phyloP scores from a whole-genome alignment of 371 early-diverging fungal species.

The Zancudomyces culisetae region DNA sequence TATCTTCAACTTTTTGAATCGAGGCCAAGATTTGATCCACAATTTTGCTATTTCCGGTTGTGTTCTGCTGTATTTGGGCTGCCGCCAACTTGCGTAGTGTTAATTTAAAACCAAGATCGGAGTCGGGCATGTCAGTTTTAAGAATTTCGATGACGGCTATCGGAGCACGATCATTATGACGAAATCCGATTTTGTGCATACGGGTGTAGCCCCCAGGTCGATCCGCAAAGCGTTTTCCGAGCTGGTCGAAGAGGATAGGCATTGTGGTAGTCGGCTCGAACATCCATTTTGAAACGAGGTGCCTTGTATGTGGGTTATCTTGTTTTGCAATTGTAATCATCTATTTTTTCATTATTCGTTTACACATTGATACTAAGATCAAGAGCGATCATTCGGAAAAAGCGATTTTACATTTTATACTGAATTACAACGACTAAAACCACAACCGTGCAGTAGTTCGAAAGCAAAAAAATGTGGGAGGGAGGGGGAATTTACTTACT shows the following conservation, averaged over 20 bases:
- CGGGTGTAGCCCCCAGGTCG: constrained; percentile 85
- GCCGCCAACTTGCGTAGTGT: constrained; percentile 14
- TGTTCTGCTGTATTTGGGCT: constrained; percentile 14
- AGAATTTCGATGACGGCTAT: constrained; percentile 73
- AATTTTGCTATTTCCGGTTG: constrained; percentile 11
- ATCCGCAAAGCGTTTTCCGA: constrained; percentile 61
- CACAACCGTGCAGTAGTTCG: too few relatives aligned
- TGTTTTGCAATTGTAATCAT: constrained; percentile 64
- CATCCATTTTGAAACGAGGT: constrained; percentile 30
- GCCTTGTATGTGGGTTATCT: constrained; percentile 38
- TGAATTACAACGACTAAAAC: too few relatives aligned
- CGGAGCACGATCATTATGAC: constrained; percentile 72
- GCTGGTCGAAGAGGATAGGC: constrained; percentile 64
- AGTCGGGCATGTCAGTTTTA: constrained; percentile 15
- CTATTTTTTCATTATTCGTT: too few relatives aligned
- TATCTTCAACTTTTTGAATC: too few relatives aligned
- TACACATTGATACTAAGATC: too few relatives aligned
- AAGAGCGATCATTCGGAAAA: too few relatives aligned
- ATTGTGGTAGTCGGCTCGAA: constrained; percentile 48
- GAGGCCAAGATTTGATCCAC: background rate
- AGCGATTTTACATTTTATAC: too few relatives aligned
- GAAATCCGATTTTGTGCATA: constrained; percentile 56
- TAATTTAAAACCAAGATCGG: constrained; percentile 15
- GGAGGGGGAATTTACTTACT: constrained; percentile 18
- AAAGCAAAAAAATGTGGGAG: background rate